phyloP scores from a whole-genome alignment of 495 filamentous ascomycete species.

The Beverwykella pulmonaria region DNA sequence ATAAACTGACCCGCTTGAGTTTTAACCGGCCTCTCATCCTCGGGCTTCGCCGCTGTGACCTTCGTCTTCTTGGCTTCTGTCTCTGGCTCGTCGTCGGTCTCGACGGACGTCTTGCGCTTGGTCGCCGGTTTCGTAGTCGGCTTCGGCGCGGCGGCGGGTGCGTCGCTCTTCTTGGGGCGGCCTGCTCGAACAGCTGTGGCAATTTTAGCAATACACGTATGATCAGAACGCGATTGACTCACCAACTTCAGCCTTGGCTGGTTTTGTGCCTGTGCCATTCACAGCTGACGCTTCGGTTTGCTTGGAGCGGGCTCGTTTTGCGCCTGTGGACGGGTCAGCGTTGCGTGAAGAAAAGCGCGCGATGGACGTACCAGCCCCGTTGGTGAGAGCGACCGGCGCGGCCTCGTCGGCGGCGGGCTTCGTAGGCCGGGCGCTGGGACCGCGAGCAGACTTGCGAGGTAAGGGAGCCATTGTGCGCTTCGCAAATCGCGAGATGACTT shows the following conservation, averaged over 20 bases:
- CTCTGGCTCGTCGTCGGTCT: constrained; percentile 4
- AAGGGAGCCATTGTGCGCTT: constrained; percentile 8
- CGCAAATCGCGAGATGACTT: background rate
- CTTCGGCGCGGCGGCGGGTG: constrained; percentile 3
- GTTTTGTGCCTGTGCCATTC: background rate
- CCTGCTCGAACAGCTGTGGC: background rate
- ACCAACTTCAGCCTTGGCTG: background rate
- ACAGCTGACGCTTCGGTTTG: background rate
- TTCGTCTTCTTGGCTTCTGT: constrained; percentile 12
- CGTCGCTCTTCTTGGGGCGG: constrained; percentile 27
- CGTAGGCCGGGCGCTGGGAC: background rate
- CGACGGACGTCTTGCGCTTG: constrained; percentile 26
- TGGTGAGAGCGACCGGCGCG: constrained; percentile 1
- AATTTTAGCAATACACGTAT: background rate
- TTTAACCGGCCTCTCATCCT: too few relatives aligned
- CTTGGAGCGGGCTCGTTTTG: background rate
- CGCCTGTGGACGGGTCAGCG: background rate
- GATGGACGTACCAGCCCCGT: constrained; percentile 5
- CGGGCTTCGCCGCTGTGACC: background rate
- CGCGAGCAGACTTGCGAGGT: constrained; percentile 8
- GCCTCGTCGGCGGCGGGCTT: constrained; percentile 1
- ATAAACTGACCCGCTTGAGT: too few relatives aligned
- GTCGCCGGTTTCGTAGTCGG: background rate
- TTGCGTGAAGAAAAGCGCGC: background rate
- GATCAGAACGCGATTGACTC: constrained; percentile 6